These are phyloP conservation scores for Peniophora sp. DNA, from an alignment of 1,284 basidiomycete genomes.

Conservation along the genomic window DNA sequence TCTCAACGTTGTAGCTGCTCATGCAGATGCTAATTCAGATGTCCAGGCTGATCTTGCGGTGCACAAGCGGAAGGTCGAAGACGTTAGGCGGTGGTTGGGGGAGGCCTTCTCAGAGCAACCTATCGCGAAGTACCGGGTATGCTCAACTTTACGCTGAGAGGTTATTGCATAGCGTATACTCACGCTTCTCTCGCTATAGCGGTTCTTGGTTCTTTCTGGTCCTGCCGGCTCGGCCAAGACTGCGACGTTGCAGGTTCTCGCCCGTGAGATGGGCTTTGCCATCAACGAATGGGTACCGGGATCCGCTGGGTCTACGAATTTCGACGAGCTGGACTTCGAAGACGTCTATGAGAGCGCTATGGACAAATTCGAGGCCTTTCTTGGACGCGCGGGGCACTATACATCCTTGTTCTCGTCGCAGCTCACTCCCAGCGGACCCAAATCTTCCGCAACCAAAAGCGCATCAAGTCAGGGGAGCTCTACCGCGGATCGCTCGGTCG, in stretches of 20 bases:
- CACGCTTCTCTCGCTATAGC: conserved; percentile 35
- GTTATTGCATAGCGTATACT: not conserved
- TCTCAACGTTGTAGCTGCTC: not conserved
- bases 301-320: too few relatives aligned
- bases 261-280: conserved; percentile 71
- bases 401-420: conserved; percentile 39
- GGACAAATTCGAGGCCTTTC: conserved; percentile 73
- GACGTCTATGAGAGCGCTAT: conserved; percentile 50
- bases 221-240: conserved; percentile 92
- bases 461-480: not conserved
- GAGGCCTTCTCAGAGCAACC: conserved; percentile 77
- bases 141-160: not conserved
- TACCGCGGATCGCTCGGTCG: conserved; percentile 36
- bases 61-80: conserved; percentile 80
- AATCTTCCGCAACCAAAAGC: conserved; percentile 4
- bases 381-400: conserved; percentile 66
- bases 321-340: not conserved
- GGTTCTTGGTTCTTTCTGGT: conserved; percentile 81
- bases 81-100: conserved; percentile 77
- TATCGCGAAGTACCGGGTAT: conserved; percentile 71
- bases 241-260: conserved; percentile 70
- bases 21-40: not conserved
- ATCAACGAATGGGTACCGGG: conserved; percentile 66
- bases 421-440: not conserved
- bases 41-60: conserved; percentile 76